phyloP scores from a whole-genome alignment of 116 monocot genomes.

The Zostera marina region DNA sequence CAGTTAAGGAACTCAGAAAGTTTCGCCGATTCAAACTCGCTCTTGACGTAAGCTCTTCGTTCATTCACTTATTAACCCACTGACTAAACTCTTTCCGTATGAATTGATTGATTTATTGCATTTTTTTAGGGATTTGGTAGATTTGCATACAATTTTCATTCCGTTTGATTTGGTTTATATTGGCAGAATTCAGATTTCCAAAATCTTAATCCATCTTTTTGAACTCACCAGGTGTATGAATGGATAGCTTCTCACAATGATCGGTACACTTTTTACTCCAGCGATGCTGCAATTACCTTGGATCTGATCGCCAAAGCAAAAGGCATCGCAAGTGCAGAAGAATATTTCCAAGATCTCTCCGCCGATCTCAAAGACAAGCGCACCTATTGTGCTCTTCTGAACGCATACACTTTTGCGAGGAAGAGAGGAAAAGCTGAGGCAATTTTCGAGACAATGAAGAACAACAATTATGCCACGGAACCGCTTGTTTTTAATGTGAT shows the following conservation, averaged over 20 bases:
- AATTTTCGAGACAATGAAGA: constrained; percentile 38
- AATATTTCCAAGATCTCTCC: constrained; percentile 40
- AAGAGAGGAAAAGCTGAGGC: constrained; percentile 60
- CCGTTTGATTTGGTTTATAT: not conserved
- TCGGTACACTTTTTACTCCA: constrained; percentile 44
- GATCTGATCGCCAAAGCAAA: constrained; percentile 73
- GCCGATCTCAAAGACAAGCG: constrained; percentile 58
- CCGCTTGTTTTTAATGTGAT: constrained; percentile 73
- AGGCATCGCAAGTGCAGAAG: constrained; percentile 45
- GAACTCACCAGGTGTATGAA: constrained; percentile 43
- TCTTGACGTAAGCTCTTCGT: constrained; percentile 40
- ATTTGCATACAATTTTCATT: not conserved
- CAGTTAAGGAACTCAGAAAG: constrained; percentile 74
- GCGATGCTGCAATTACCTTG: constrained; percentile 66
- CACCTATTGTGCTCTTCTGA: constrained; percentile 70
- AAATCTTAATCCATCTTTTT: too few relatives aligned
- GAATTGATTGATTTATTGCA: not conserved
- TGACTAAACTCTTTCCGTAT: too few relatives aligned
- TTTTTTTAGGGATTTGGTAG: not conserved
- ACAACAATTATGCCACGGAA: constrained; percentile 33
- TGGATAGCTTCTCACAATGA: constrained; percentile 54
- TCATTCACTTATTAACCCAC: not conserved
- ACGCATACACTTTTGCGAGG: constrained; percentile 53
- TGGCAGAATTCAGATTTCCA: too few relatives aligned
- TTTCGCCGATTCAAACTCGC: constrained; percentile 49